Base-by-base conservation (phyloP, 2,329 filamentous ascomycete genomes). In the Chaetothyriales sp. region DNA sequence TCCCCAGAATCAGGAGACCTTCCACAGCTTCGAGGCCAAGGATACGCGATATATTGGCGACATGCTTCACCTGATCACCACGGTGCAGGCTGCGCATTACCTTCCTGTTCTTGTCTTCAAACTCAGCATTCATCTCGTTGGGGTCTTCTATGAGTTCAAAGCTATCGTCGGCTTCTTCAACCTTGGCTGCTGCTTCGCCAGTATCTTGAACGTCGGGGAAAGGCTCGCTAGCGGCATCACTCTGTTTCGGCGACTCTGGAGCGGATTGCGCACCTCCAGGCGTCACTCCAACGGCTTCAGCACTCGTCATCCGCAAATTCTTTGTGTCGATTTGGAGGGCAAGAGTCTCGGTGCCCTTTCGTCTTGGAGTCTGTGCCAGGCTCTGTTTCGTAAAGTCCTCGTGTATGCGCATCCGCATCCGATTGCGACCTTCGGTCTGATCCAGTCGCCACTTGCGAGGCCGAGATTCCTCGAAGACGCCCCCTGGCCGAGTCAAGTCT, bases 51-150 rank as follows among this genome's bases (percentile, higher is more conserved):
- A 97, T 83, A 61, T 98, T 98, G 73, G 88, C 94, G 1, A 95
- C 88, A 52, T 87, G 85, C 65, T 95, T 87, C 1, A 98, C 90
- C 51, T 89, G 80, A 62, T 98, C 92, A 4, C 89, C 89, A 10
- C 85, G 84, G 60, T 95, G 85, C 9, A 98, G 75, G 57, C 88
- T 90, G 49, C 92, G 80, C 88, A 97, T 94, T 45, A 98, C 90
- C 67, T 95, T 95, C 45, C 94, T 80, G 63, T 98, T 97, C 72
- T 95, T 97, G 67, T 98, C 94, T 67, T 98, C 94, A 56, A 94
- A 94, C 1, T 82, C 83, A 59, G 92, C 88, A 22, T 86, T 79
- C 43, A 85, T 81, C 52, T 90, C 85, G 61, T 89, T 89, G 0
- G 90, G 89, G 55, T 95, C 90, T 54, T 97, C 89, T 5, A 98